Evolutionary conservation across 306 rosid species (phyloP), one percentile per base, ranked within the genome.

Genomic region (Glycine latifolia): DNA sequence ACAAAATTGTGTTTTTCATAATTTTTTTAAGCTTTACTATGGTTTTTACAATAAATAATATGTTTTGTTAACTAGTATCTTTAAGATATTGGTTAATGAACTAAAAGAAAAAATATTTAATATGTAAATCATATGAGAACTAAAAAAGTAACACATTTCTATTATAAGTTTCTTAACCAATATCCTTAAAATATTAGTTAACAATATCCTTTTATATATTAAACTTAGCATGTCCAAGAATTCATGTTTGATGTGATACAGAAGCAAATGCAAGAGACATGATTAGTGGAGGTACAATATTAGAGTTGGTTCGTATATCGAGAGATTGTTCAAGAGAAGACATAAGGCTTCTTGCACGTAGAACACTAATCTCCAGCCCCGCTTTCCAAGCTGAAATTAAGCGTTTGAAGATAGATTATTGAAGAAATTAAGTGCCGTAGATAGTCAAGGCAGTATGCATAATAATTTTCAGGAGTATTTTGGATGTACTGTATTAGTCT

Each of bases 241-340:
- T 54, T 39, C 63, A 39, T 60, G 15, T 47, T 75, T 73, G 14
- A 8, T 88, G n/a, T 76, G 33, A 53, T 81, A 46, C 92, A 94
- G 98, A 94, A 88, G 91, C 79, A 74, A 94, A 92, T 75, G 89
- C 95, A 46, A 90, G 79, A 87, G 97, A 94, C 88, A 90, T 94
- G 98, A 88, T 92, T 61, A 87, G 53, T 61, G 94, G 90, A 39
- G 98, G 95, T 10, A 95, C 97, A 49, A 53, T 92, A 44, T 81
- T 91, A 94, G 98, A 94, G 87, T 85, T 94, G 62, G 94, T 89
- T 37, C 97, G 91, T 53, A 86, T 94, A 52, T 88, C 97, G 0
- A 90, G 87, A 67, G 94, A 92, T 79, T 90, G 97, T 87, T 83
- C 95, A 35, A 83, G 92, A 15, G 94, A 94, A 88, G 98, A 94